Base-by-base conservation (phyloP, 2,329 filamentous ascomycete genomes). In the Penicillium fuscoglaucum region DNA sequence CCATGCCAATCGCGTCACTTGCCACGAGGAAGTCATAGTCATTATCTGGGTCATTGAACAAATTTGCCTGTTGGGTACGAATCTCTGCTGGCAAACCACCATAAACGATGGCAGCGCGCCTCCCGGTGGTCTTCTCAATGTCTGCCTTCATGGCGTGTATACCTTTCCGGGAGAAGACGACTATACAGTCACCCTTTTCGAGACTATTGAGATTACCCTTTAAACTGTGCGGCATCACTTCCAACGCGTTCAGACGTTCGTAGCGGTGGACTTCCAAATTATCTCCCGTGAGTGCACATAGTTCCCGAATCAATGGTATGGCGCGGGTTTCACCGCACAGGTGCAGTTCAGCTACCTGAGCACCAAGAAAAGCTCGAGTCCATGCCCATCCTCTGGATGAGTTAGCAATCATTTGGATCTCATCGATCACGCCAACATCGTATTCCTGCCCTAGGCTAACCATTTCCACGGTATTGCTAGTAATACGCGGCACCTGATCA, bases 1-100 rank as follows among this genome's bases (percentile, higher is more conserved):
- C 95, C 93, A 99, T 98, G 39, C 95, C 95, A 61, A 99, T 93
- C 47, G 95, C 95, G 76, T 97, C 92, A 67, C 91, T 97, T 9
- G 96, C 95, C 28, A 95, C 93, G 6, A 99, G 81, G 66, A 87
- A 96, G 72, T 99, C 95, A 71, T 97, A 99, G 59, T 97, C 93
- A 72, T 96, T 99, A 71, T 96, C 77, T 0, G 92, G 93, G 63
- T 98, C 90, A 70, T 99, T 99, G 81, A 99, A 99, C 0, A 98
- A 81, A 17, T 87, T 86, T 0, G 95, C 95, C 77, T 99, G 95
- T 70, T 93, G 87, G 3, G 92, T 91, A 61, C 95, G 86, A 41
- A 93, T 96, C 73, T 99, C 95, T 1, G 95, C 93, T 0, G 95
- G 95, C 44, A 99, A 76, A 51, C 88, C 88, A 40, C 95, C 95